phyloP scores from a whole-genome alignment of 1,284 basidiomycete genomes.

The Puccinia triticina region DNA sequence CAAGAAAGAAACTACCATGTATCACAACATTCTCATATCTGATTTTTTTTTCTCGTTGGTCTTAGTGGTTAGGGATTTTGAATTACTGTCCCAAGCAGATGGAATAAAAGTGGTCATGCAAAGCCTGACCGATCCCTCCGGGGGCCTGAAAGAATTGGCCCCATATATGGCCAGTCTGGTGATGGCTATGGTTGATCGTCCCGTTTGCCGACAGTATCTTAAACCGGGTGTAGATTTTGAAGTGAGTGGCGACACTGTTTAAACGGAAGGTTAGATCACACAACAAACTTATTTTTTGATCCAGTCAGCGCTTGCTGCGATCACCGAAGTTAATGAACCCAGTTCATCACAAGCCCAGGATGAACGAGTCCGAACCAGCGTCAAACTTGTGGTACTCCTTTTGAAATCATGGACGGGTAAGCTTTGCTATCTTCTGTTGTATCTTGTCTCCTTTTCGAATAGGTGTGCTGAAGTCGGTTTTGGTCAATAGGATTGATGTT shows the following conservation, averaged over 20 bases:
- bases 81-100: constrained; percentile 77
- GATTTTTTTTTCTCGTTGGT: neutral
- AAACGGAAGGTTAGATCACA: neutral
- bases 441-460: neutral
- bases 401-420: constrained; percentile 89
- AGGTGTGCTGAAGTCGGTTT: constrained; percentile 10
- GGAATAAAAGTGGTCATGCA: constrained; percentile 86
- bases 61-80: constrained; percentile 78
- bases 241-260: constrained; percentile 64
- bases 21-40: neutral
- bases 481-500: constrained; percentile 76
- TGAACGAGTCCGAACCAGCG: constrained; percentile 73
- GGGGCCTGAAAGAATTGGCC: constrained; percentile 68
- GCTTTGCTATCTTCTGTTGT: constrained; percentile 57
- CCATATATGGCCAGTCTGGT: constrained; percentile 83
- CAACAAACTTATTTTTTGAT: neutral
- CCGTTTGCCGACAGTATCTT: constrained; percentile 77
- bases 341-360: constrained; percentile 70
- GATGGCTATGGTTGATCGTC: constrained; percentile 81
- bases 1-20: neutral
- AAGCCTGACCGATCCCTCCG: constrained; percentile 81
- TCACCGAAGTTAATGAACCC: constrained; percentile 88
- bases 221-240: constrained; percentile 85
- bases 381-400: constrained; percentile 78
- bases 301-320: constrained; percentile 78